Conservation (phyloP, 2,329 filamentous ascomycete genomes). For the Colletotrichum tropicicola region DNA sequence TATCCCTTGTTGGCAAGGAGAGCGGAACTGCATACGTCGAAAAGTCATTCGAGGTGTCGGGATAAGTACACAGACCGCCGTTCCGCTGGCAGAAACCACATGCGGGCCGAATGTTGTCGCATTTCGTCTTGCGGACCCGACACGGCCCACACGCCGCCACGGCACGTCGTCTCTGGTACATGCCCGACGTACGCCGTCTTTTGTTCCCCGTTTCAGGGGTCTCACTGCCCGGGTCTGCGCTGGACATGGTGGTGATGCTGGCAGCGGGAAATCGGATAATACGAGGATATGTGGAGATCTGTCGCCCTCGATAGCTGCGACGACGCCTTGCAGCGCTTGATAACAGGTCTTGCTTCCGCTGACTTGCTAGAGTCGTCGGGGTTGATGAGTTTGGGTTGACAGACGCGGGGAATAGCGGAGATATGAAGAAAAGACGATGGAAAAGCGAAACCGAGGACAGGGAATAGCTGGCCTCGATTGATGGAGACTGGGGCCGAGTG, state of each 20-base stretch:
- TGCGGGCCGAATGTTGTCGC: constrained; percentile 45
- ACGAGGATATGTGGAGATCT: no score
- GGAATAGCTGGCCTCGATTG: not conserved
- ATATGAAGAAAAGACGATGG: not conserved
- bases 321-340: not conserved
- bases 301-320: no score
- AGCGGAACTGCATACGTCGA: constrained; percentile 31
- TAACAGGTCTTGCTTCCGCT: not conserved
- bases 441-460: constrained; percentile 6
- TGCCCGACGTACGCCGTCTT: constrained; percentile 21
- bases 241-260: not conserved
- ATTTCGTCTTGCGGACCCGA: constrained; percentile 46
- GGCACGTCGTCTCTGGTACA: constrained; percentile 40
- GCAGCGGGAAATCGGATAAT: not conserved
- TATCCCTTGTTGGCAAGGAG: not conserved
- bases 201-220: constrained; percentile 14
- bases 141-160: constrained; percentile 46
- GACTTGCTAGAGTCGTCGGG: not conserved
- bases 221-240: not conserved
- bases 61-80: constrained; percentile 44
- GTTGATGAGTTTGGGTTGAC: not conserved
- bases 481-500: not conserved
- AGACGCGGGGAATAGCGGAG: constrained; percentile 15
- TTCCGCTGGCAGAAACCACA: constrained; percentile 46
- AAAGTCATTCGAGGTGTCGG: constrained; percentile 36